Percentiles rank a stretch among this genome's conserved stretches.
Conservation (phyloP, 345 rosid species). For the Garcia nutans region DNA sequence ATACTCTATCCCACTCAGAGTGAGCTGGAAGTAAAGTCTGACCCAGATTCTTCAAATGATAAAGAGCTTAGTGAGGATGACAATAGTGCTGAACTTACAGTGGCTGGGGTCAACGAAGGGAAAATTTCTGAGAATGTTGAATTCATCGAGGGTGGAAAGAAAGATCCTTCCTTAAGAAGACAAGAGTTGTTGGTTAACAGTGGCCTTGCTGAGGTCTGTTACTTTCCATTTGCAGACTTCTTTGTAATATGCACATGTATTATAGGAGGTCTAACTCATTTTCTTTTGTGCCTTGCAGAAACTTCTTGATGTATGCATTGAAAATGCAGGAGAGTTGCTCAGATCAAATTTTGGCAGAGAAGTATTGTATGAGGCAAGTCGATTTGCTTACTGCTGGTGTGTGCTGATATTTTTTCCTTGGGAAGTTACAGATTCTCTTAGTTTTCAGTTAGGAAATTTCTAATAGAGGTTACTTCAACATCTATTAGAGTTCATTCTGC, state of each 20-base stretch:
- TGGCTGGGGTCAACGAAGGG: conserved; percentile 23
- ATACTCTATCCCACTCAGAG: conserved; percentile 35
- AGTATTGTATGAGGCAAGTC: conserved; percentile 67
- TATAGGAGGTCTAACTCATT: neutral
- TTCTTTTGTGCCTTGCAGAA: conserved; percentile 49
- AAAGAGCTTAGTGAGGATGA: conserved; percentile 34
- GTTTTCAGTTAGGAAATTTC: neutral
- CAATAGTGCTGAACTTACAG: conserved; percentile 30
- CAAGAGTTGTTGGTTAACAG: conserved; percentile 70
- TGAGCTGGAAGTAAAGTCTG: conserved; percentile 42
- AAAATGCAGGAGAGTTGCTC: conserved; percentile 64
- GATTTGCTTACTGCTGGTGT: neutral
- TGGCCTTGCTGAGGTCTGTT: conserved; percentile 90
- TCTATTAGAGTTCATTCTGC: neutral
- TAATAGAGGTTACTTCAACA: neutral
- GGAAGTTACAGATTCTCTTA: neutral
- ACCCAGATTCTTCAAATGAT: conserved; percentile 31
- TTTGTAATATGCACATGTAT: neutral
- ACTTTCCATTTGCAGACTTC: neutral
- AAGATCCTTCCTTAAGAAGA: conserved; percentile 73
- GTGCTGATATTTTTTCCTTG: neutral
- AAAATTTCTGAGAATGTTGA: conserved; percentile 31
- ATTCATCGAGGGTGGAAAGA: conserved; percentile 56
- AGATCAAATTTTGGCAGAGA: conserved; percentile 77
- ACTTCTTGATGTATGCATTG: conserved; percentile 62